phyloP scores from a whole-genome alignment of 257 asterid genomes.

The Nicotiana tabacum region DNA sequence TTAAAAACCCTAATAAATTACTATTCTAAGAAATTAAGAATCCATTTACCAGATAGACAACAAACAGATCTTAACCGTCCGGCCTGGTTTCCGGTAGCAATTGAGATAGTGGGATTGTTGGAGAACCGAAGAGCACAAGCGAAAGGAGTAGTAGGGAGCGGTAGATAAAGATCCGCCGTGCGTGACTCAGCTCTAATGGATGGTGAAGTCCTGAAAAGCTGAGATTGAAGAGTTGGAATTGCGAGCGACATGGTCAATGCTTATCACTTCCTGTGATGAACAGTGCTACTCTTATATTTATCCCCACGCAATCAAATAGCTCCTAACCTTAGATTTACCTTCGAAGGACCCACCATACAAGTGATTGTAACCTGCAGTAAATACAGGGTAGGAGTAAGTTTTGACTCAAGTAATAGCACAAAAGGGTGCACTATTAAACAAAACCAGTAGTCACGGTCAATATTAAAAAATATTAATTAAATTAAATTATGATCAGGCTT shows the following conservation, averaged over 20 bases:
- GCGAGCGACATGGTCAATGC: neutral
- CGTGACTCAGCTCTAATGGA: neutral
- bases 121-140: neutral
- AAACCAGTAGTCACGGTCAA: no score
- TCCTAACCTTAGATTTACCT: neutral
- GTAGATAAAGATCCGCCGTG: neutral
- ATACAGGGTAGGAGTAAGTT: no score
- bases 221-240: neutral
- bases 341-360: neutral
- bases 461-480: no score
- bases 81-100: neutral
- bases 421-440: no score
- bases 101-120: neutral
- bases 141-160: neutral
- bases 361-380: no score
- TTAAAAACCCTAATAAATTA: neutral
- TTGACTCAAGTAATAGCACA: no score
- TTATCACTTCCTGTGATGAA: neutral
- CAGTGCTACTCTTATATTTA: neutral
- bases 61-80: neutral
- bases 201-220: neutral
- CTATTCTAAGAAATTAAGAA: neutral
- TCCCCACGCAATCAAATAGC: neutral
- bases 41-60: neutral
- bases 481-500: no score